Evolutionary conservation across 2,329 filamentous ascomycete species (phyloP), one percentile per base, ranked within the genome.

Genomic region (Capronia epimyces): DNA sequence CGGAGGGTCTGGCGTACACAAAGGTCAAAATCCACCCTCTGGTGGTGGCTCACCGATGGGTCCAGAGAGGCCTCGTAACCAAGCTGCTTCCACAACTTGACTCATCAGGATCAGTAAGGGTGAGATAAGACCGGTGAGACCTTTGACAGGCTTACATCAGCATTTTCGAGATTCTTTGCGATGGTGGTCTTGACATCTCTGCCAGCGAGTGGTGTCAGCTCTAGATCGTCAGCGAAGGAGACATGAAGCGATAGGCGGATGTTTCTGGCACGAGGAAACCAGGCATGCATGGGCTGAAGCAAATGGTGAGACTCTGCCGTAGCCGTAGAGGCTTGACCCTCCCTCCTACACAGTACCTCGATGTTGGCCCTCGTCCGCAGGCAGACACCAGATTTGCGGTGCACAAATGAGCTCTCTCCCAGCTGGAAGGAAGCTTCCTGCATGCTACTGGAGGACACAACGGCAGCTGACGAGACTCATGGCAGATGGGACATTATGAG

Each of bases 1-100:
- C 16, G 8, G 3, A 22, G 31, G 22, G 3, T 20, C 32, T 29
- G 27, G 25, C 45, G 16, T 57, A 57, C 55, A n/a, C 47, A 36
- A 22, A 57, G 16, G 3, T 49, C 18, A 24, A 52, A 52, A 13
- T 54, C 42, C 29, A 54, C 21, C 9, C 41, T 29, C 8, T 48
- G 18, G 29, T 37, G 15, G 15, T 37, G 3, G 6, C 18, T 20
- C 18, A 9, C 18, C 12, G 34, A 20, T 15, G 13, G 18, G 15
- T 37, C 34, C 15, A 31, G 31, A 24, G 34, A 55, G 13, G 45
- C 42, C 24, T 55, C 46, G 29, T 54, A 57, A 9, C 55, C 52
- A 24, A 57, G 55, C 43, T 57, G 47, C 15, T 27, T 22, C 55
- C 55, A 57, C 39, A 57, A 18, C 55, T 57, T 18, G 16, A 27